Conservation (phyloP, 495 filamentous ascomycete species). For the Niebla homalea region DNA sequence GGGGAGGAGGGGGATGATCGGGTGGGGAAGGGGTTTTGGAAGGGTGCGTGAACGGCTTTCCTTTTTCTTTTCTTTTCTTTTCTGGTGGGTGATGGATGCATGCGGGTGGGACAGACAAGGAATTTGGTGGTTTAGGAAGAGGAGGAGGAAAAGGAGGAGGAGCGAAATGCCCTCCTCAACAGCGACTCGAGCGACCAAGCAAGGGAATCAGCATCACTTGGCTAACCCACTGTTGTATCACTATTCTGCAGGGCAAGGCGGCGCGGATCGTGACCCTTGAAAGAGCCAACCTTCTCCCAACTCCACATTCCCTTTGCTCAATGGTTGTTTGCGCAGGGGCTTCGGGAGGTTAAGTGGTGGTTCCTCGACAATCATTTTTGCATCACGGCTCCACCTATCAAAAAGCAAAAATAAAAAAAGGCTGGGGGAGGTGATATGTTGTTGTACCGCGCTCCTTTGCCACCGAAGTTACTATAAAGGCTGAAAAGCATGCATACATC, state of each 20-base stretch:
- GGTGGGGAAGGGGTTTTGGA: slow-evolving; percentile 20
- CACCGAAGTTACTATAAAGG: too few species aligned
- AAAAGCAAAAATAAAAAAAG: too few species aligned
- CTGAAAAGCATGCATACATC: too few species aligned
- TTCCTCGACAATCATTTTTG: too few species aligned
- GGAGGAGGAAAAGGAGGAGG: not conserved
- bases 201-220: not conserved
- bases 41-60: slow-evolving; percentile 9
- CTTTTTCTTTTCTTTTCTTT: not conserved
- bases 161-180: not conserved
- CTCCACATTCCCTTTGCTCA: too few species aligned
- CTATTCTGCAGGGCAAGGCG: slow-evolving; percentile 11
- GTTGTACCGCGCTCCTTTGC: too few species aligned
- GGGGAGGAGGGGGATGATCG: slow-evolving; percentile 10
- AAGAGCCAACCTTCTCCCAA: too few species aligned
- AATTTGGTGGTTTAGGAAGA: not conserved
- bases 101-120: not conserved
- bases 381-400: too few species aligned
- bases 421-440: too few species aligned
- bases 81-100: not conserved
- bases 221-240: not conserved
- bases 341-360: too few species aligned
- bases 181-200: not conserved
- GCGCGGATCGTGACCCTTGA: slow-evolving; percentile 17
- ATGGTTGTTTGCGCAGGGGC: too few species aligned